phyloP scores from a whole-genome alignment of 78 protist species.

The Anaeramoeba flamelloides region DNA sequence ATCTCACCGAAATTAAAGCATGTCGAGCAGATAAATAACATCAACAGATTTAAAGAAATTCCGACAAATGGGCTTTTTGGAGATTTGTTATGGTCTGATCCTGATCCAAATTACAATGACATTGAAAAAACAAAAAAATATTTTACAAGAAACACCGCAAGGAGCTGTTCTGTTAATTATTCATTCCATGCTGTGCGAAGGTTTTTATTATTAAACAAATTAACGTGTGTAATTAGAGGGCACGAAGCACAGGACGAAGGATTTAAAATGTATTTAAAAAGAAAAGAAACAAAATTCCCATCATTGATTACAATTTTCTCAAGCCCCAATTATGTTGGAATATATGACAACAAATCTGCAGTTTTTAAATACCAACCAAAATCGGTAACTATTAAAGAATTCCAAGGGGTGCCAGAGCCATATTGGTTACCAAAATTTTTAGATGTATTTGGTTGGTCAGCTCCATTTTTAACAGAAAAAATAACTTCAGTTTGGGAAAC shows the following conservation, averaged over 20 bases:
- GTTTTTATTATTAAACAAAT: conserved; percentile 68
- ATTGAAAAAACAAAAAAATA: conserved; percentile 3
- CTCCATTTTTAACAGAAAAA: conserved; percentile 96
- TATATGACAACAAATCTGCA: conserved; percentile 85
- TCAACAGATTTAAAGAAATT: conserved; percentile 83
- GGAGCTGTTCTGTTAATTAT: conserved; percentile 94
- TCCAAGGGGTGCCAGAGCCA: too few relatives aligned
- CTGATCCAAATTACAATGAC: too few relatives aligned
- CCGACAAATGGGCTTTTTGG: conserved; percentile 50
- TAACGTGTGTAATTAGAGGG: conserved; percentile 85
- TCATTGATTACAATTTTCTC: conserved; percentile 90
- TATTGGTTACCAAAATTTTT: conserved; percentile 92
- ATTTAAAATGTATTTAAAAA: too few relatives aligned
- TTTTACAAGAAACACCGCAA: conserved; percentile 35
- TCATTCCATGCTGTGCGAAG: conserved; percentile 68
- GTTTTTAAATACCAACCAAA: conserved; percentile 56
- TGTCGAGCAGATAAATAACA: conserved; percentile 48
- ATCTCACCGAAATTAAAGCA: conserved; percentile 77
- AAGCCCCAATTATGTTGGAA: conserved; percentile 94
- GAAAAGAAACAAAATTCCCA: conserved; percentile 81
- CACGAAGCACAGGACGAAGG: conserved; percentile 91
- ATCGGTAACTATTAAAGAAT: too few relatives aligned
- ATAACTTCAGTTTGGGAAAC: too few relatives aligned
- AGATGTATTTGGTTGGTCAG: conserved; percentile 90
- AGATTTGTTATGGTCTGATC: conserved; percentile 94